These are phyloP conservation scores for Epichloe sibirici DNA, from an alignment of 2,329 filamentous ascomycete genomes.

Conservation along the genomic window DNA sequence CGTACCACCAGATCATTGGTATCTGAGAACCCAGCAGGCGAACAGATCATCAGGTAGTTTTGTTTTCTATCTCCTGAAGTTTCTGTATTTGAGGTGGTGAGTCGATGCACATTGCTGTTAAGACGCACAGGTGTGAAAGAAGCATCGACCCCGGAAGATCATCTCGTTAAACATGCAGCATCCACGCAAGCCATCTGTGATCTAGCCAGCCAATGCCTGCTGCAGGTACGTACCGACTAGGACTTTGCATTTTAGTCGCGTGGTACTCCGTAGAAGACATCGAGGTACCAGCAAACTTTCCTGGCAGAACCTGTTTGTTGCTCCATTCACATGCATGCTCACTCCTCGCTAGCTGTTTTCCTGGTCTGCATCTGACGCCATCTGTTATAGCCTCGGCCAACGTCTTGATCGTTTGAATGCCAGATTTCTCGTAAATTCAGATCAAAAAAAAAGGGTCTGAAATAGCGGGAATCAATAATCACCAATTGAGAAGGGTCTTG, in stretches of 20 bases:
- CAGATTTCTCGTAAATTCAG: no score
- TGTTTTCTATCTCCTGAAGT: not conserved
- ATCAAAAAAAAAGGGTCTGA: no score
- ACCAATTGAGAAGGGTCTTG: not conserved
- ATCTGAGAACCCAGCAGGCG: no score
- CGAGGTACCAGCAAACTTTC: conserved; percentile 3
- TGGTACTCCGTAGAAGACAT: not conserved
- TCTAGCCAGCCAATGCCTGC: not conserved
- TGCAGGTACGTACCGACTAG: not conserved
- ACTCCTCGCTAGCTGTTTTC: not conserved
- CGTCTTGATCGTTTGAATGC: not conserved
- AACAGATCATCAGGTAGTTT: no score
- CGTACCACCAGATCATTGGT: not conserved
- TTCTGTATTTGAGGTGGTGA: not conserved
- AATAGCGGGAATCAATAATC: not conserved
- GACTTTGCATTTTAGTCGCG: not conserved
- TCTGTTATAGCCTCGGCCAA: not conserved
- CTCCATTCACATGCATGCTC: not conserved
- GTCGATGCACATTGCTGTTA: not conserved
- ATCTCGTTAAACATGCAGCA: not conserved
- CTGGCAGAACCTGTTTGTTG: not conserved
- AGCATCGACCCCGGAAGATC: not conserved
- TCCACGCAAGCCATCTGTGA: not conserved
- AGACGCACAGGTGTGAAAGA: no score
- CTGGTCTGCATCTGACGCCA: not conserved